A percentile compares a stretch with the other conserved stretches of the same genome.
Evolutionary conservation across 352 stramenopile species (phyloP).

Genomic region (Globisporangium polare): DNA sequence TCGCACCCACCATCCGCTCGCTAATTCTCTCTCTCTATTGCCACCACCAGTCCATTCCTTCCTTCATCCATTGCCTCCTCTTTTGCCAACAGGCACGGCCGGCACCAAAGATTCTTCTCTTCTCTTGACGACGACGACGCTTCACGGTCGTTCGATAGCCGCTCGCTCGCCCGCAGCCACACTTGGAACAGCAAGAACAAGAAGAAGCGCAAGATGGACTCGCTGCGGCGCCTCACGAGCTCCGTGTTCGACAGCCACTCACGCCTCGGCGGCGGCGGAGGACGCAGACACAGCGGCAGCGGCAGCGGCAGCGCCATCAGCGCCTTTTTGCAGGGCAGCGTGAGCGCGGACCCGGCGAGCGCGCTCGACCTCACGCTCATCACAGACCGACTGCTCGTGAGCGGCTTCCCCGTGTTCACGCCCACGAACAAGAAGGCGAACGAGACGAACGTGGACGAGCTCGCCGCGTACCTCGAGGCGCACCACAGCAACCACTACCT

Average conservation of each 20-base stretch:
- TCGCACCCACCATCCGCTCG: not conserved
- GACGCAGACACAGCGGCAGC: slow-evolving; percentile 34
- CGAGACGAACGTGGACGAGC: slow-evolving; percentile 65
- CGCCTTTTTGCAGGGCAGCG: slow-evolving; percentile 4
- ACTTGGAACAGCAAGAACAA: not conserved
- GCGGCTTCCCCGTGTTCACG: slow-evolving; percentile 43
- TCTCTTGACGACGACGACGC: slow-evolving; percentile 4
- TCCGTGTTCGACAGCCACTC: slow-evolving; percentile 53
- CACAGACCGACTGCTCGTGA: slow-evolving; percentile 58
- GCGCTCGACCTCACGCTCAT: slow-evolving; percentile 75
- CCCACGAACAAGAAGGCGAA: slow-evolving; percentile 73
- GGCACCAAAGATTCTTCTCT: not conserved
- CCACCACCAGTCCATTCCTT: not conserved
- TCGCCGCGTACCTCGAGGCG: slow-evolving; percentile 53
- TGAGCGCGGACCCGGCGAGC: slow-evolving; percentile 23
- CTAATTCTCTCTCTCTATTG: not conserved
- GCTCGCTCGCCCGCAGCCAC: not conserved
- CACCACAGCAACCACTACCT: slow-evolving; percentile 61
- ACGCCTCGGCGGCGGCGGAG: slow-evolving; percentile 16
- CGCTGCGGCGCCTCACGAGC: slow-evolving; percentile 66
- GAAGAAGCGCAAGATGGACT: slow-evolving; percentile 42
- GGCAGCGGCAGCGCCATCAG: slow-evolving; percentile 18
- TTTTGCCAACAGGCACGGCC: not conserved
- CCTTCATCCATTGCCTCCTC: not conserved
- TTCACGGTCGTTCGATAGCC: not conserved